phyloP scores from a whole-genome alignment of 176 grass and related monocot species.

The Aechmea fasciata region DNA sequence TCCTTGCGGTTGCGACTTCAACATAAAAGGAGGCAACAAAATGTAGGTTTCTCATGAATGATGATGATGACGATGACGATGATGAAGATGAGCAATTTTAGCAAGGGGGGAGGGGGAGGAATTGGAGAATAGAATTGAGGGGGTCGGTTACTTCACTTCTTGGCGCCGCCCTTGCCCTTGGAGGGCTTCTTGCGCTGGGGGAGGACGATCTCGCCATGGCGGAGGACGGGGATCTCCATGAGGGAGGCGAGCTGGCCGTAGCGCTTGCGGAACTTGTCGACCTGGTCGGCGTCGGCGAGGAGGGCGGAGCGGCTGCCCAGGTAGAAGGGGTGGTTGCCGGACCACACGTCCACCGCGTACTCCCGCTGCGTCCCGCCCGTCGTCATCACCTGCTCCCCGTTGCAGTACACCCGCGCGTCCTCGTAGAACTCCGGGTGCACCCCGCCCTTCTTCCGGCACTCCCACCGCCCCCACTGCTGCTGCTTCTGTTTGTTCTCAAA shows the following conservation, averaged over 20 bases:
- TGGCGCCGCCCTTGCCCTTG: conserved; percentile 17
- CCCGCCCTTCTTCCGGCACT: conserved; percentile 78
- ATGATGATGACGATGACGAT: too few relatives aligned
- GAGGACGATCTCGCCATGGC: conserved; percentile 21
- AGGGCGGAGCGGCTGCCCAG: conserved; percentile 69
- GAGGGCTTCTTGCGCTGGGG: conserved; percentile 15
- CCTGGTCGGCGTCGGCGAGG: conserved; percentile 63
- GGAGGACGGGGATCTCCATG: conserved; percentile 28
- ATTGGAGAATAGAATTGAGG: neutral
- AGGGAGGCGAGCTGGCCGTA: conserved; percentile 40
- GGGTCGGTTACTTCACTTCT: conserved; percentile 16
- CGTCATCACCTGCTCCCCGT: conserved; percentile 84
- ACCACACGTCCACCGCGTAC: conserved; percentile 89
- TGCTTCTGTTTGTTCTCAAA: too few relatives aligned
- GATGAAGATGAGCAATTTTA: too few relatives aligned
- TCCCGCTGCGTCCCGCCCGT: conserved; percentile 79
- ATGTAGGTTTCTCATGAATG: too few relatives aligned
- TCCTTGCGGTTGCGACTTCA: too few relatives aligned
- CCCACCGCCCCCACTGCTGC: conserved; percentile 40
- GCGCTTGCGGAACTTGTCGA: conserved; percentile 89
- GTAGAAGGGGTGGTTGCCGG: conserved; percentile 96
- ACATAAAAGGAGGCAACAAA: too few relatives aligned
- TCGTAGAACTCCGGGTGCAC: conserved; percentile 81
- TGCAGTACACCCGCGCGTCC: conserved; percentile 94
- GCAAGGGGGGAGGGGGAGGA: too few relatives aligned